Evolutionary conservation across 2,329 filamentous ascomycete genomes (phyloP), one percentile per base, ranked within the genome.

Genomic region (Pseudovirgaria hyperparasitica): DNA sequence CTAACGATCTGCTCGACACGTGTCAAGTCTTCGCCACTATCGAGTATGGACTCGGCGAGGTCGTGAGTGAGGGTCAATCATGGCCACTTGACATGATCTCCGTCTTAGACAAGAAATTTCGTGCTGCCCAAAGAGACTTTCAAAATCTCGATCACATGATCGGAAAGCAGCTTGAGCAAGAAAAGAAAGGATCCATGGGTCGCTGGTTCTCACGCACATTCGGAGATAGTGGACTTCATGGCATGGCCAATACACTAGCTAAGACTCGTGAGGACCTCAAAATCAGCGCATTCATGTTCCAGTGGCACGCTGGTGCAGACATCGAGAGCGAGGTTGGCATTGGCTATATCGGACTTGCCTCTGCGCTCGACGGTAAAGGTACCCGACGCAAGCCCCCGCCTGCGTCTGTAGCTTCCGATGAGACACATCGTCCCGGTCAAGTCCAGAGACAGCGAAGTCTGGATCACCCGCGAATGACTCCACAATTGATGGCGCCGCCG

Each of bases 11-110:
- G 42, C 63, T 82, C 31, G 73, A 79, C 30, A 69, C 72, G 5
- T 76, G 70, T 45, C 66, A 72, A 28, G 67, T 73, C 22, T 58
- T 81, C 22, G 77, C 73, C 60, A 67, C 70, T n/a, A 72, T 80
- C 34, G 73, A 79, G 48, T 66, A 70, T 13, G 76, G 76, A 5
- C 60, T 81, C n/a, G n/a, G n/a, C n/a, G n/a, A n/a, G n/a, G n/a
- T n/a, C n/a, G n/a, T n/a, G n/a, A n/a, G n/a, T n/a, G n/a, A n/a
- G n/a, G n/a, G n/a, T n/a, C n/a, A n/a, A 66, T 75, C 54, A 74
- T 75, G 36, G 62, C 63, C 4, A 67, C 14, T 12, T 14, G 14
- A 16, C 23, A 30, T 27, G 19, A 9, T 20, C 19, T n/a, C n/a
- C 9, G 19, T 20, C n/a, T n/a, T n/a, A n/a, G n/a, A n/a, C n/a